Base-by-base conservation (phyloP, 768 basidiomycete species). In the Phaeotremella skinneri region DNA sequence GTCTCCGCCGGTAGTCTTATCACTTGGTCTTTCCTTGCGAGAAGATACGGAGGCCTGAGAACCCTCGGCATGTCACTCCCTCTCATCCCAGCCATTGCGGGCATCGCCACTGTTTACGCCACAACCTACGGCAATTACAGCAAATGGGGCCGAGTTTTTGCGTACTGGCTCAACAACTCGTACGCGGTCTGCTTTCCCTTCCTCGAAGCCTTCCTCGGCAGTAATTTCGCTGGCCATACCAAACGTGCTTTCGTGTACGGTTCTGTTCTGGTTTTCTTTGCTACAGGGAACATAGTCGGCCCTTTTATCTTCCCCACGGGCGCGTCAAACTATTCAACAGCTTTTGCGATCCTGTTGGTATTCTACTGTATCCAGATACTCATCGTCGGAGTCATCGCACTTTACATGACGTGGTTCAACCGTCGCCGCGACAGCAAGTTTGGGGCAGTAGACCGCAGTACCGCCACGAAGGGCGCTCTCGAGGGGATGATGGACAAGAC, bases 151-250 rank as follows among this genome's bases (percentile, higher is more conserved):
- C 50, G 61, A 30, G 61, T 51, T 1, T 47, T 62, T 30, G 49
- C 50, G 5, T 62, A 62, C 34, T 62, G 61, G 61, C 47, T 62
- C 21, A 52, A 58, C 61, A 62, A 62, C 51, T 62, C 61, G 23
- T 62, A 62, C 31, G 60, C 60, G 11, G 60, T 62, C 39, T 56
- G 55, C 14, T 62, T 55, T 49, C 60, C 60, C 3, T 62, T 62
- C 55, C 39, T 56, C 26, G 55, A 62, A 48, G 55, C 60, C 9
- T 55, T 56, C 27, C 43, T 62, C 31, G 60, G 60, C 20, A 49
- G 51, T 25, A 62, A 62, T 21, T 62, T 62, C 30, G 60, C 60
- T 21, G 60, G 60, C 31, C 60, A 62, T 34, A 62, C 60, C 41
- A 62, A 62, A 43, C 32, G 60, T 29, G 32, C 60, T 9, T 62